These are phyloP conservation scores for Barnettozyma sp. DNA, from an alignment of 805 yeast genomes.

Conservation along the genomic window DNA sequence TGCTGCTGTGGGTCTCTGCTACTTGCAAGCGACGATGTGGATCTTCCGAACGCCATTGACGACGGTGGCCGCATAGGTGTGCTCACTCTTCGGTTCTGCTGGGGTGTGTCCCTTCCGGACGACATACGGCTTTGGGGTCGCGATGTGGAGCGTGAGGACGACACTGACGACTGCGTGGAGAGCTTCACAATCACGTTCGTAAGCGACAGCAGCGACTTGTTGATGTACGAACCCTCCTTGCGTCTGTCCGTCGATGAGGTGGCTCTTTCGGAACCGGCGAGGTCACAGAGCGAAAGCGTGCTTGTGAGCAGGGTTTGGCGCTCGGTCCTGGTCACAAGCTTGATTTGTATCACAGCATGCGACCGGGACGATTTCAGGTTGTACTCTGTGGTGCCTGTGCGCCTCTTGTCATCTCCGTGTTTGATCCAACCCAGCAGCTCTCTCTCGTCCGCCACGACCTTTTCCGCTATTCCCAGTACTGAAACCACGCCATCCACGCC, in stretches of 20 bases:
- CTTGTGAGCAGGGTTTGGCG: slow-evolving; percentile 33
- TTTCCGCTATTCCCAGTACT: slow-evolving; percentile 67
- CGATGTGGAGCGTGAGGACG: slow-evolving; percentile 5
- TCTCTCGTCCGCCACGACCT: slow-evolving; percentile 44
- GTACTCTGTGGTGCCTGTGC: slow-evolving; percentile 85
- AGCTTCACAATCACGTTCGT: slow-evolving; percentile 89
- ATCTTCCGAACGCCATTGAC: slow-evolving; percentile 4
- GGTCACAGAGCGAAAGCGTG: slow-evolving; percentile 80
- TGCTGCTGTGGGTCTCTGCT: slow-evolving; percentile 1
- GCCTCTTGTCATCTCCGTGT: slow-evolving; percentile 66
- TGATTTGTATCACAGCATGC: slow-evolving; percentile 79
- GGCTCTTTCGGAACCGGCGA: slow-evolving; percentile 95
- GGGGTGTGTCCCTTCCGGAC: slow-evolving; percentile 1
- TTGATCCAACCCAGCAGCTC: slow-evolving; percentile 57
- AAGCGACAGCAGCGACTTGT: slow-evolving; percentile 81
- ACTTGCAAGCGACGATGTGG: slow-evolving; percentile 1
- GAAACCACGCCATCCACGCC: slow-evolving; percentile 61
- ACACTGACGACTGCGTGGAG: slow-evolving; percentile 25
- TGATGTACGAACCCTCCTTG: slow-evolving; percentile 90
- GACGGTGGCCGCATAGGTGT: slow-evolving; percentile 2
- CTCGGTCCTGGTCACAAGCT: slow-evolving; percentile 28
- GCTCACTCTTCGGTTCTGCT: slow-evolving; percentile 1
- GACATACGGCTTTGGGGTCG: slow-evolving; percentile 1
- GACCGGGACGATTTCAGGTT: slow-evolving; percentile 85
- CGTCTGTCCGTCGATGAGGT: slow-evolving; percentile 61